These are phyloP conservation scores for Monosporascus sp. DNA, from an alignment of 2,329 filamentous ascomycete genomes.

Conservation along the genomic window DNA sequence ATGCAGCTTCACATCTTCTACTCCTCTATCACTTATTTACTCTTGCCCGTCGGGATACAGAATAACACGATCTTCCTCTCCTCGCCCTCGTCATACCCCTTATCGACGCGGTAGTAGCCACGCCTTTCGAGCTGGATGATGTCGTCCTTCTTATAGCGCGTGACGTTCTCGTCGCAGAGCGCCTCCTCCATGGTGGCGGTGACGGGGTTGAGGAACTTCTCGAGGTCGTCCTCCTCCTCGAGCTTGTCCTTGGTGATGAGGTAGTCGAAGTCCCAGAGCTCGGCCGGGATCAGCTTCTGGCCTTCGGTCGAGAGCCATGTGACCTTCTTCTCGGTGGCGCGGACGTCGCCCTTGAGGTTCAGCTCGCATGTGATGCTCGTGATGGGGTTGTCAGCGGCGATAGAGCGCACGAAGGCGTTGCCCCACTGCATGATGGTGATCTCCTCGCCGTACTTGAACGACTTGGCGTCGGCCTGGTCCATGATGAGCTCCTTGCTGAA, in stretches of 20 bases:
- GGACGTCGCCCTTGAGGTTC: constrained; percentile 89
- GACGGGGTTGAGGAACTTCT: constrained; percentile 73
- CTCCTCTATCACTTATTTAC: constrained; percentile 26
- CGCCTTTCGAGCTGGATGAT: constrained; percentile 94
- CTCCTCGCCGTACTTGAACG: constrained; percentile 79
- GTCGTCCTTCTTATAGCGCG: constrained; percentile 73
- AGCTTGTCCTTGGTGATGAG: constrained; percentile 93
- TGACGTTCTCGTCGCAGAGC: constrained; percentile 75
- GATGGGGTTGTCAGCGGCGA: constrained; percentile 55
- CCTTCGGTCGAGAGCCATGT: constrained; percentile 80
- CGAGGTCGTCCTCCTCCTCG: constrained; percentile 78
- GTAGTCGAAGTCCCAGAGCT: constrained; percentile 93
- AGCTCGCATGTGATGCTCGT: constrained; percentile 73
- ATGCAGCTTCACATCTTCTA: too few species aligned
- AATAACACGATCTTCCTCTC: constrained; percentile 52
- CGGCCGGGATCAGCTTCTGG: constrained; percentile 72
- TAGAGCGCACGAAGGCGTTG: constrained; percentile 72
- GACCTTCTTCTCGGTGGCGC: constrained; percentile 93
- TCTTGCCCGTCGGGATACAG: constrained; percentile 52
- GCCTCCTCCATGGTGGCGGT: constrained; percentile 72
- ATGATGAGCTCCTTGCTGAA: constrained; percentile 72
- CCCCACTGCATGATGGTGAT: constrained; percentile 98
- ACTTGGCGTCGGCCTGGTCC: constrained; percentile 80
- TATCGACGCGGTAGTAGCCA: constrained; percentile 86
- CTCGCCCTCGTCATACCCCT: constrained; percentile 46